Percentiles rank a stretch among this genome's conserved stretches.
These are phyloP conservation scores for Paxillus rubicundulus DNA, from an alignment of 768 basidiomycete species.

Conservation along the genomic window DNA sequence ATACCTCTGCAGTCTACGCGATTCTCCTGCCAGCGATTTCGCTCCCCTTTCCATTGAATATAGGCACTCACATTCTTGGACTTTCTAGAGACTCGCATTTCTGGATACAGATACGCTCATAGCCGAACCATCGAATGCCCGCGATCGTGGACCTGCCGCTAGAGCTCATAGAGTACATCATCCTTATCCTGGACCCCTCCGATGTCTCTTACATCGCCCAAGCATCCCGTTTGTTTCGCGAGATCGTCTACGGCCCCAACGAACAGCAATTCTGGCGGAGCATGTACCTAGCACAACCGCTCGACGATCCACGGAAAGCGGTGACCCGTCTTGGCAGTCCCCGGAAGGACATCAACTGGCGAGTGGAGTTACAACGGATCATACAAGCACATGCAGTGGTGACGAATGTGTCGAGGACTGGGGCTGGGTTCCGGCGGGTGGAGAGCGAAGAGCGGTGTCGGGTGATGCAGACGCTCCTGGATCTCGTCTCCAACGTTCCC, in stretches of 20 bases:
- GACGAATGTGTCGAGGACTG: slow-evolving; percentile 40
- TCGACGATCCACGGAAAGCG: slow-evolving; percentile 63
- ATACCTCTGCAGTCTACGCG: too few relatives aligned
- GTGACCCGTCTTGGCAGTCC: slow-evolving; percentile 33
- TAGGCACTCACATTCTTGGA: too few relatives aligned
- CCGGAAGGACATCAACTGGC: slow-evolving; percentile 48
- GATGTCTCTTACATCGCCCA: slow-evolving; percentile 55
- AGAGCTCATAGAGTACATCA: slow-evolving; percentile 59
- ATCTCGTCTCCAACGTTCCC: slow-evolving; percentile 43
- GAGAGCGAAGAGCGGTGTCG: slow-evolving; percentile 38
- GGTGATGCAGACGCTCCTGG: slow-evolving; percentile 49
- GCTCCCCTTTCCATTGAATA: too few relatives aligned
- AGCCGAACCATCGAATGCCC: slow-evolving; percentile 2
- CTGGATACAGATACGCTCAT: not conserved
- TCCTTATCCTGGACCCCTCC: slow-evolving; percentile 56
- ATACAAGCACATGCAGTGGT: slow-evolving; percentile 54
- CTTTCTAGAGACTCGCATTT: too few relatives aligned
- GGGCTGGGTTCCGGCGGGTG: slow-evolving; percentile 18
- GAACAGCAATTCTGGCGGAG: slow-evolving; percentile 51
- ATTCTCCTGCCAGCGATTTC: not conserved
- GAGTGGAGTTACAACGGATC: slow-evolving; percentile 48
- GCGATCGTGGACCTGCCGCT: slow-evolving; percentile 45
- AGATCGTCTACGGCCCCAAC: slow-evolving; percentile 49
- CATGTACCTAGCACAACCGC: slow-evolving; percentile 58
- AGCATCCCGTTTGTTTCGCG: slow-evolving; percentile 43